Base-by-base conservation (phyloP, 2,329 filamentous ascomycete genomes). In the Acrodontium crateriforme region DNA sequence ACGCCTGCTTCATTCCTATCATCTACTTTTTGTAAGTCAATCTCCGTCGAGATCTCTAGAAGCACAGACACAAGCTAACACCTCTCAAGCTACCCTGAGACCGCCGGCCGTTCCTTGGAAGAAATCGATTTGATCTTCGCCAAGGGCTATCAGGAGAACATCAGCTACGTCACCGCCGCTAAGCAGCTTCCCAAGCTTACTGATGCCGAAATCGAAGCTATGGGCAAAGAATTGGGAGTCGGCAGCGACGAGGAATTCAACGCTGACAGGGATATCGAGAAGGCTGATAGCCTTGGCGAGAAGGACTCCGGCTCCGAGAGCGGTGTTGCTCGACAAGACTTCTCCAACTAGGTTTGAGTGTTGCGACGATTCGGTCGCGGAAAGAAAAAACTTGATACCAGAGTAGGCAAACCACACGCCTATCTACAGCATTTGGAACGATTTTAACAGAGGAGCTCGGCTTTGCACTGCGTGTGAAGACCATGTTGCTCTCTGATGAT, bases 11-110 rank as follows among this genome's bases (percentile, higher is more conserved):
- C 52, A 57, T 69, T 24, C 64, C 65, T n/a, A 57, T 67, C 48
- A 24, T 82, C 4, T 79, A 65, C 27, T 35, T 49, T 27, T 65
- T 68, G n/a, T n/a, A n/a, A n/a, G n/a, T n/a, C n/a, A n/a, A n/a
- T n/a, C n/a, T n/a, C n/a, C n/a, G n/a, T n/a, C n/a, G n/a, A n/a
- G n/a, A n/a, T n/a, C n/a, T n/a, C n/a, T n/a, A n/a, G n/a, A n/a
- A n/a, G n/a, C n/a, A n/a, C n/a, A n/a, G n/a, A n/a, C n/a, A n/a
- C n/a, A n/a, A n/a, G n/a, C n/a, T n/a, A n/a, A n/a, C n/a, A n/a
- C n/a, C n/a, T n/a, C n/a, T n/a, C n/a, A n/a, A n/a, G n/a, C 53
- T 69, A 69, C 46, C 60, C 60, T 0, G 62, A 65, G 46, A 65
- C 61, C 2, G 53, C 55, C 12, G 54, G 54, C 28, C 57, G 53